phyloP scores from a whole-genome alignment of 208 protist species.

The Phytomonas francai region DNA sequence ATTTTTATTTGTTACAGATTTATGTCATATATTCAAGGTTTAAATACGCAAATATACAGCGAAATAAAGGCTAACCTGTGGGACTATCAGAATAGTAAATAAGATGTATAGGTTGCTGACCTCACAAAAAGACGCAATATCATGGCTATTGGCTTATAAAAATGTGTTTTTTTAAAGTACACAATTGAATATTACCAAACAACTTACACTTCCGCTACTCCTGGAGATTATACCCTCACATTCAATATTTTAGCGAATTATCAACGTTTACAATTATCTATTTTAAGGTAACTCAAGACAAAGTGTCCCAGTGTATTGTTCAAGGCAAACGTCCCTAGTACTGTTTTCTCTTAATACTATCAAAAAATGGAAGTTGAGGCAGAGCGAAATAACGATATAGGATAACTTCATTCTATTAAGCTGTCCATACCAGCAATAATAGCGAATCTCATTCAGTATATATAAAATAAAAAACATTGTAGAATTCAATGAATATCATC shows the following conservation, averaged over 20 bases:
- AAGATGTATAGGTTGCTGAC: not conserved
- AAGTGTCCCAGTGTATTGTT: not conserved
- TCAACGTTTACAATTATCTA: not conserved
- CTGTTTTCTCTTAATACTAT: not conserved
- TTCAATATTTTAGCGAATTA: not conserved
- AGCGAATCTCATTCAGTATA: slow-evolving; percentile 11
- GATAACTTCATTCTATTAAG: not conserved
- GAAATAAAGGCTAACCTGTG: not conserved
- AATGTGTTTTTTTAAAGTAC: not conserved
- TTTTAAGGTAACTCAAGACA: not conserved
- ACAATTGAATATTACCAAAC: not conserved
- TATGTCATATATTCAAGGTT: not conserved
- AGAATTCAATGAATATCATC: slow-evolving; percentile 6
- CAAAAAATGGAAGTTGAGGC: not conserved
- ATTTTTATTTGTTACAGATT: not conserved
- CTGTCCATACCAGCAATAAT: slow-evolving; percentile 5
- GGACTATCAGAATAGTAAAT: not conserved
- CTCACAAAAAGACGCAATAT: not conserved
- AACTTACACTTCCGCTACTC: not conserved
- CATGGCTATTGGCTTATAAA: slow-evolving; percentile 5
- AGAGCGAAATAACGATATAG: not conserved
- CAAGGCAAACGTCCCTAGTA: not conserved
- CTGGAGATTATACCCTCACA: not conserved
- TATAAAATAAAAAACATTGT: slow-evolving; percentile 14
- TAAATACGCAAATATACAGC: slow-evolving; percentile 5